Conservation (phyloP, 768 basidiomycete species). For the Termitomyces sp. region DNA sequence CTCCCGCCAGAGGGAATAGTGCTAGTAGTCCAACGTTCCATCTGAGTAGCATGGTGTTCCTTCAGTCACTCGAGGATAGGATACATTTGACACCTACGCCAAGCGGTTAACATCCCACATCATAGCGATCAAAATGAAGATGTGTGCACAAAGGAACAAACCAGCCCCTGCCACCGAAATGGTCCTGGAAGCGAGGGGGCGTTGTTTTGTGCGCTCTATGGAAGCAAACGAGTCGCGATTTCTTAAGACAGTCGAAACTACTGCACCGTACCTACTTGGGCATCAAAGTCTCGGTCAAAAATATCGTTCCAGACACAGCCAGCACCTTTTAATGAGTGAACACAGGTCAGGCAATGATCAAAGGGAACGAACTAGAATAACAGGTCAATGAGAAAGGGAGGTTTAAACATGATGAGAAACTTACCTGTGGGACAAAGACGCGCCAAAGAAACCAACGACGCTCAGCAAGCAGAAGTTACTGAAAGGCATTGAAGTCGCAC, state of each 20-base stretch:
- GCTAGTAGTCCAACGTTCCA: constrained; percentile 11
- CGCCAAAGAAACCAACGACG: constrained; percentile 9
- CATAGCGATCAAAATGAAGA: constrained; percentile 4
- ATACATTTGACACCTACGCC: background rate
- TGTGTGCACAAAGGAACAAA: constrained; percentile 15
- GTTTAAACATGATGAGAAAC: background rate
- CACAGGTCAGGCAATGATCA: background rate
- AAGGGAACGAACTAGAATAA: too few species aligned
- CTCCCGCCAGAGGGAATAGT: constrained; percentile 11
- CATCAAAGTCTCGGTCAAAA: constrained; percentile 22
- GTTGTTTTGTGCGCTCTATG: constrained; percentile 12
- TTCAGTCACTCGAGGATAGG: too few species aligned
- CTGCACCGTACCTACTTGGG: constrained; percentile 23
- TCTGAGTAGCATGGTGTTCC: background rate
- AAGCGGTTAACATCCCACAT: constrained; percentile 10
- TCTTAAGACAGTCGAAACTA: constrained; percentile 10
- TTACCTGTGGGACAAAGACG: constrained; percentile 12
- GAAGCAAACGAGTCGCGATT: constrained; percentile 3
- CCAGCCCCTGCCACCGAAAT: constrained; percentile 22
- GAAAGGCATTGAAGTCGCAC: background rate
- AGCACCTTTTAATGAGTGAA: background rate
- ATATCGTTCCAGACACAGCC: constrained; percentile 18
- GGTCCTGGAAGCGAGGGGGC: constrained; percentile 22
- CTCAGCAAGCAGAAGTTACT: background rate
- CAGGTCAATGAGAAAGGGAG: background rate